Conservation (phyloP, 768 basidiomycete genomes). For the Kwoniella sp. region DNA sequence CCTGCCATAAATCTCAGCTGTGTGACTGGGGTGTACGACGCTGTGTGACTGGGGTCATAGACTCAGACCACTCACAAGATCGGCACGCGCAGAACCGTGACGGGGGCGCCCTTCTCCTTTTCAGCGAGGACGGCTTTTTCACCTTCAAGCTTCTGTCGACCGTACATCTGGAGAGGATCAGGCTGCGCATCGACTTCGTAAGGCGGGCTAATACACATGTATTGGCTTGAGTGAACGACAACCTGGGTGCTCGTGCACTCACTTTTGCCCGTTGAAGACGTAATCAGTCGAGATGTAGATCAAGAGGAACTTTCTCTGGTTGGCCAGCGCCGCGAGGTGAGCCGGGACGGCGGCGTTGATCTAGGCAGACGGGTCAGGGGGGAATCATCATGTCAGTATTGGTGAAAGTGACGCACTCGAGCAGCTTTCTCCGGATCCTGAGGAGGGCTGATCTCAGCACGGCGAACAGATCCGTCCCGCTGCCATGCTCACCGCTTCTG, state of each 20-base stretch:
- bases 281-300: slow-evolving; percentile 98
- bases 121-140: slow-evolving; percentile 67
- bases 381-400: not conserved
- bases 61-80: slow-evolving; percentile 63
- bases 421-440: slow-evolving; percentile 68
- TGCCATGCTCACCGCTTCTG: slow-evolving; percentile 71
- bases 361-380: slow-evolving; percentile 50
- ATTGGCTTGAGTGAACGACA: not conserved
- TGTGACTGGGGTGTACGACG: not conserved
- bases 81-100: slow-evolving; percentile 77
- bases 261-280: slow-evolving; percentile 84
- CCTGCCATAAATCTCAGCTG: slow-evolving; percentile 51
- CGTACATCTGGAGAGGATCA: slow-evolving; percentile 86
- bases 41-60: not conserved
- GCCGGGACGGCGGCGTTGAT: slow-evolving; percentile 75
- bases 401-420: slow-evolving; percentile 53
- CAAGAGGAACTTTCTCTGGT: slow-evolving; percentile 61
- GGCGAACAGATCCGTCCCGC: not conserved
- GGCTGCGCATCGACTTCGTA: slow-evolving; percentile 69
- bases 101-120: slow-evolving; percentile 54
- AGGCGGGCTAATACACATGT: slow-evolving; percentile 58
- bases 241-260: slow-evolving; percentile 3
- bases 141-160: slow-evolving; percentile 77
- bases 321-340: slow-evolving; percentile 65
- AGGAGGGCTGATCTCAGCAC: not conserved